These are phyloP conservation scores for Podospora pseudocomata DNA, from an alignment of 495 filamentous ascomycete species.

Conservation along the genomic window DNA sequence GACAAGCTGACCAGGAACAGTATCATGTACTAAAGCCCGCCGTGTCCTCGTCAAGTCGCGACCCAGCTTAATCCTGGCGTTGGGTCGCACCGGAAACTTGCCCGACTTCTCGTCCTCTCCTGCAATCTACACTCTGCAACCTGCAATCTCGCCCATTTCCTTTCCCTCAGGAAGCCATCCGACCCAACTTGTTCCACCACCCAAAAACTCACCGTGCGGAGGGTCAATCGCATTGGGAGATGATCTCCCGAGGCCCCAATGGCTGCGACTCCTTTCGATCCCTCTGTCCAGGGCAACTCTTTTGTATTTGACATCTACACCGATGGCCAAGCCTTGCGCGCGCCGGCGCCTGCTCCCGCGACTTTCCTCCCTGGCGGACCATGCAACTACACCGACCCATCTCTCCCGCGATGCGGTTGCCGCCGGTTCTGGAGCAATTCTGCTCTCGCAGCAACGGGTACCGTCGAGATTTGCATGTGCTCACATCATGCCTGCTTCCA, in stretches of 20 bases:
- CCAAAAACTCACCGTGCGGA: neutral
- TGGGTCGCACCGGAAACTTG: slow-evolving; percentile 26
- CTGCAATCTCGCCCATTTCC: neutral
- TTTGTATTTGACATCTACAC: slow-evolving; percentile 48
- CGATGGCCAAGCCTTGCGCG: slow-evolving; percentile 35
- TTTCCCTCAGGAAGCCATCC: neutral
- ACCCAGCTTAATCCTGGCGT: slow-evolving; percentile 36
- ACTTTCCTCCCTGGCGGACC: slow-evolving; percentile 50
- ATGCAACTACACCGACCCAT: slow-evolving; percentile 61
- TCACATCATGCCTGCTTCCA: slow-evolving; percentile 72
- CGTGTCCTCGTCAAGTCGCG: slow-evolving; percentile 31
- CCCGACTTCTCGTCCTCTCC: slow-evolving; percentile 4
- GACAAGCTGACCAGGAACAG: slow-evolving; percentile 35
- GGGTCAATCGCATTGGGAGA: slow-evolving; percentile 27
- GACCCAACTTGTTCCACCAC: neutral
- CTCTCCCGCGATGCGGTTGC: slow-evolving; percentile 57
- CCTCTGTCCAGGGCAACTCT: slow-evolving; percentile 37
- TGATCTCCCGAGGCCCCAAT: slow-evolving; percentile 39
- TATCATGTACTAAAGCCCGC: slow-evolving; percentile 45
- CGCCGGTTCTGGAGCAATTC: slow-evolving; percentile 60
- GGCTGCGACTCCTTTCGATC: slow-evolving; percentile 46
- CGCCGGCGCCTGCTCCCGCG: slow-evolving; percentile 6
- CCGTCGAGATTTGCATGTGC: slow-evolving; percentile 61
- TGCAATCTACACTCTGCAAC: neutral
- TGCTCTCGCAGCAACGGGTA: slow-evolving; percentile 22